Conservation (phyloP, 805 yeast genomes). For the Millerozyma acaciae region DNA sequence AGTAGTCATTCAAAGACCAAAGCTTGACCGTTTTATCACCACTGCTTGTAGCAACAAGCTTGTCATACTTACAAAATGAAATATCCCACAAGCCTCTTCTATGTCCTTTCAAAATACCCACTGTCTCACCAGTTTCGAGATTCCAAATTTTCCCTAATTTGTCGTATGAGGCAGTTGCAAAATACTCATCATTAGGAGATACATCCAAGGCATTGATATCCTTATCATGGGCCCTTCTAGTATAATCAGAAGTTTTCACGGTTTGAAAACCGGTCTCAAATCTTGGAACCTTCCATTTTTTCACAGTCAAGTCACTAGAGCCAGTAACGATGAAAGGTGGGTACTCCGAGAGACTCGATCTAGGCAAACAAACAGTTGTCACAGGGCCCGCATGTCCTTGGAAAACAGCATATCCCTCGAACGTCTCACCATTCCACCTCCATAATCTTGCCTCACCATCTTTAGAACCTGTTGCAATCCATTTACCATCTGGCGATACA, state of each 20-base stretch:
- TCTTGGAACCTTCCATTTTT: slow-evolving; percentile 75
- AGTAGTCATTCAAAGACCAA: slow-evolving; percentile 80
- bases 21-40: slow-evolving; percentile 89
- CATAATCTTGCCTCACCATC: slow-evolving; percentile 84
- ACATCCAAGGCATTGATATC: slow-evolving; percentile 88
- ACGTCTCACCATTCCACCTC: slow-evolving; percentile 52
- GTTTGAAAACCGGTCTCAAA: slow-evolving; percentile 21
- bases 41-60: slow-evolving; percentile 73
- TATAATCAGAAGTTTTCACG: slow-evolving; percentile 70
- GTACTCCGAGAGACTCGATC: slow-evolving; percentile 30
- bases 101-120: slow-evolving; percentile 85
- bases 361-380: slow-evolving; percentile 75
- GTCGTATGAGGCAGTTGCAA: slow-evolving; percentile 95
- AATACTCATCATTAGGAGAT: slow-evolving; percentile 82
- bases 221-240: slow-evolving; percentile 95
- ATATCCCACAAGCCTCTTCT: slow-evolving; percentile 94
- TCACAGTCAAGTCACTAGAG: slow-evolving; percentile 78
- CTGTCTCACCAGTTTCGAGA: slow-evolving; percentile 75
- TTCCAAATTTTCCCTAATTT: slow-evolving; percentile 91
- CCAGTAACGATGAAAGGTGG: slow-evolving; percentile 82
- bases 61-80: slow-evolving; percentile 74
- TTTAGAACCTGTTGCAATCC: slow-evolving; percentile 92
- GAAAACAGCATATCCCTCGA: slow-evolving; percentile 55
- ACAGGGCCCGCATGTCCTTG: slow-evolving; percentile 87
- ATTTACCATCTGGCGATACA: slow-evolving; percentile 70